Base-by-base conservation (phyloP, 805 yeast genomes). In the Metschnikowia noctiluminum region DNA sequence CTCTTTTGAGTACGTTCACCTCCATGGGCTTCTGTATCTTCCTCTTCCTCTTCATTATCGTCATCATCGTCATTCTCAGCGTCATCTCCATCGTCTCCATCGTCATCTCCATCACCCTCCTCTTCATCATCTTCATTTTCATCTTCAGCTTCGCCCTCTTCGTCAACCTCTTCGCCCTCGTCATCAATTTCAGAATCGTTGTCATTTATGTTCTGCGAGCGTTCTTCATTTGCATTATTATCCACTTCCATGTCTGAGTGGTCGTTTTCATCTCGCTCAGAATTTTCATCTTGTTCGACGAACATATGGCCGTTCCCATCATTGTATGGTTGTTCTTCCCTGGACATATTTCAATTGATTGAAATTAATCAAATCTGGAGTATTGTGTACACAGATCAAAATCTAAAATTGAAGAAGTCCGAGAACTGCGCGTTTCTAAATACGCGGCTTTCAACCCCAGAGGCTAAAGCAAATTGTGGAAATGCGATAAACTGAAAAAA, bases 41-140 rank as follows among this genome's bases (percentile, higher is more conserved):
- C 62, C 3, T 50, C 53, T 12, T 50, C 56, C 9, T 34, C 36
- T 11, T 36, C 35, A 6, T 26, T 42, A 9, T 38, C 26, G 5
- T 21, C 15, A 7, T 16, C 39, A 2, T 38, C 39, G 13, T n/a
- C 43, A 12, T 28, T 36, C 27, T 39, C 31, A 15, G 15, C 43
- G n/a, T 39, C 40, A n/a, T 12, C 31, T 31, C 39, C 35, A 7
- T 30, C n/a, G 14, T 40, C 36, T 6, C 4, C 36, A 40, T 28
- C 14, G 10, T 21, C 15, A n/a, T 11, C 35, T 40, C 16, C 42
- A 3, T 62, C 28, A 6, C 58, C 65, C 1, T 52, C 66, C 7
- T 58, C 63, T 9, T 59, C 62, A 7, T 55, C 65, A 1, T 55
- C 64, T 3, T 57, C 66, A 10, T 57, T 66, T 12, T 62, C 65